Conservation (phyloP, 768 basidiomycete species). For the Leccinum arenicola region DNA sequence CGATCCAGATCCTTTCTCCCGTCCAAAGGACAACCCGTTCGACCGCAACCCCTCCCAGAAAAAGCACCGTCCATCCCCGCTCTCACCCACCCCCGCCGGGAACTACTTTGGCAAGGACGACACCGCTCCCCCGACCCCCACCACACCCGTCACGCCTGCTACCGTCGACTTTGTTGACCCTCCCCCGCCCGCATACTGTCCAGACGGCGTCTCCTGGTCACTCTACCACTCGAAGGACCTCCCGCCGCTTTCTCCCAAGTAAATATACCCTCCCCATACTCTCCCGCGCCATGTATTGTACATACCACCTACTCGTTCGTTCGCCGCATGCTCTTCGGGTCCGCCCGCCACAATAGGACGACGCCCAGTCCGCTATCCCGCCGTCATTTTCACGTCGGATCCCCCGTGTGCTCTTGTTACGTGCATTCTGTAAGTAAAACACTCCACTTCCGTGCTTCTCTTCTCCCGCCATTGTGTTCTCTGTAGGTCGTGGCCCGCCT, state of each 20-base stretch:
- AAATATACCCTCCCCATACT: background rate
- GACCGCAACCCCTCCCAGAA: slow-evolving; percentile 2
- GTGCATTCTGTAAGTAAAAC: background rate
- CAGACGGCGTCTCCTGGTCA: slow-evolving; percentile 9
- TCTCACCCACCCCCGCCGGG: background rate
- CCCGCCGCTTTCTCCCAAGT: background rate
- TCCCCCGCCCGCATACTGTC: slow-evolving; percentile 28
- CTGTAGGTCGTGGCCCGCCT: background rate
- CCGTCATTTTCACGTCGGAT: background rate
- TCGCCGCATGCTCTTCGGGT: background rate
- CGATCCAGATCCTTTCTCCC: slow-evolving; percentile 23
- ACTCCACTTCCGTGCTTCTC: background rate
- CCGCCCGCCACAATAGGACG: background rate
- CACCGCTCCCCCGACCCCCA: slow-evolving; percentile 12
- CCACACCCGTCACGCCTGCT: slow-evolving; percentile 5
- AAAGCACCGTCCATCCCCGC: slow-evolving; percentile 16
- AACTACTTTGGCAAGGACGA: slow-evolving; percentile 24
- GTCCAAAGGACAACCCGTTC: slow-evolving; percentile 1
- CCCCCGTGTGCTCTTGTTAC: background rate
- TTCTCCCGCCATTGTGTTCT: background rate
- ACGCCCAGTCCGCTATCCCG: background rate
- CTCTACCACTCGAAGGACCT: slow-evolving; percentile 7
- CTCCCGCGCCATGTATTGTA: background rate
- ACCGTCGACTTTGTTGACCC: slow-evolving; percentile 18
- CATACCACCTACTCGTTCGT: slow-evolving; percentile 4